phyloP scores from a whole-genome alignment of 805 yeast species.

The Ogataea populi-albae region DNA sequence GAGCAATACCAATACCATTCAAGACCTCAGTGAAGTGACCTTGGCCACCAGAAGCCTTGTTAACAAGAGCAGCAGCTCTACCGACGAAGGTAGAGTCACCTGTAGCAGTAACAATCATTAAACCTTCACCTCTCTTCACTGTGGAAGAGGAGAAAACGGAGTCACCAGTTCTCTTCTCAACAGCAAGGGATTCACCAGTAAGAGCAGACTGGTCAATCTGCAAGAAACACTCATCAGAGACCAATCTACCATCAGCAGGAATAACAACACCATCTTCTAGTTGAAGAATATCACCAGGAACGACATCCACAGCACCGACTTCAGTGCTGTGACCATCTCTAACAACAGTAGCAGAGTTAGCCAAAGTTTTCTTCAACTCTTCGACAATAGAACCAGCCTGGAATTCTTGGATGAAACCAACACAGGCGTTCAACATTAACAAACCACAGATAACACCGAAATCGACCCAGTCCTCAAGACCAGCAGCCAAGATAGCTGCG shows the following conservation, averaged over 20 bases:
- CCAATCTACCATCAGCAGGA: conserved; percentile 90
- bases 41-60: conserved; percentile 87
- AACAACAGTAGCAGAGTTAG: conserved; percentile 81
- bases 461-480: conserved; percentile 98
- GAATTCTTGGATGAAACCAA: conserved; percentile 96
- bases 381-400: conserved; percentile 98
- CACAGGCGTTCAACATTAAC: conserved; percentile 80
- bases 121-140: conserved; percentile 93
- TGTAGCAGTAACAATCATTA: conserved; percentile 90
- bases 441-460: conserved; percentile 95
- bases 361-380: conserved; percentile 91
- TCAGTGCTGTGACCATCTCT: conserved; percentile 79
- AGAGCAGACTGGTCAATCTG: conserved; percentile 96
- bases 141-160: conserved; percentile 88
- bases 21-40: conserved; percentile 98
- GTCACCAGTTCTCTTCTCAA: conserved; percentile 88
- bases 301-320: conserved; percentile 79
- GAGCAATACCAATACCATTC: conserved; percentile 94
- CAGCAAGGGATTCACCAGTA: conserved; percentile 97
- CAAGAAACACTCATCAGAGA: conserved; percentile 78
- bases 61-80: conserved; percentile 94
- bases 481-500: conserved; percentile 93
- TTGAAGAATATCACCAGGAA: conserved; percentile 92
- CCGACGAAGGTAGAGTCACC: conserved; percentile 96
- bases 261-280: conserved; percentile 91